Conservation (phyloP, 2,329 filamentous ascomycete genomes). For the Fusarium tuaranense region DNA sequence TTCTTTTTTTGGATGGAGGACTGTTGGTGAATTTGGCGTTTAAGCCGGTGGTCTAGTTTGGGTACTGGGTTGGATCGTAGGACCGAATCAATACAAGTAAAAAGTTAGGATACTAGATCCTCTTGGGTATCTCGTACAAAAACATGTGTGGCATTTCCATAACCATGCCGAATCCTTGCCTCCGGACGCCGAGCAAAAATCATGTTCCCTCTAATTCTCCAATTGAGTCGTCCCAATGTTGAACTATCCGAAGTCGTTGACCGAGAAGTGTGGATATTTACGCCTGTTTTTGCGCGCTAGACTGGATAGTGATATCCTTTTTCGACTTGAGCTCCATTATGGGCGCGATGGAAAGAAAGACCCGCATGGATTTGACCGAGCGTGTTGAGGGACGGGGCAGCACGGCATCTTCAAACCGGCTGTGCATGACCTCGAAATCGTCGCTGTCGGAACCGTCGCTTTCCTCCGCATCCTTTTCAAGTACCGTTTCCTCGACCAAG, state of each 20-base stretch:
- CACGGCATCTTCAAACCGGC: conserved; percentile 66
- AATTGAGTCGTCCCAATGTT: neutral
- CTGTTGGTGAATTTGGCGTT: conserved; percentile 37
- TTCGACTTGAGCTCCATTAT: conserved; percentile 67
- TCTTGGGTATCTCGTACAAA: conserved; percentile 37
- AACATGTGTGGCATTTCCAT: conserved; percentile 7
- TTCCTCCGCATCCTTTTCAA: conserved; percentile 42
- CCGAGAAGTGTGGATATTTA: neutral
- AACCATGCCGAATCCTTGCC: conserved; percentile 1
- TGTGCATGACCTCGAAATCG: conserved; percentile 69
- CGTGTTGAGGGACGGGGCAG: conserved; percentile 59
- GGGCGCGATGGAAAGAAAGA: conserved; percentile 67
- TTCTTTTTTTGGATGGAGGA: conserved; percentile 1
- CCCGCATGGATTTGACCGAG: conserved; percentile 66
- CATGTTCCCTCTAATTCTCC: neutral
- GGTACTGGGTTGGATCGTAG: conserved; percentile 25
- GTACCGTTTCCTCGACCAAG: conserved; percentile 57
- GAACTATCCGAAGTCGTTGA: neutral
- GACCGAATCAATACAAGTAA: conserved; percentile 28
- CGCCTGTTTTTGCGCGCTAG: conserved; percentile 50
- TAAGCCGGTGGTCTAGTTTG: conserved; percentile 27
- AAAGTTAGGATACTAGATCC: conserved; percentile 24
- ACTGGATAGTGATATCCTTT: conserved; percentile 61
- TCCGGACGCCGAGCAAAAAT: conserved; percentile 15
- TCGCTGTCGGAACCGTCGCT: conserved; percentile 50